Base-by-base conservation (phyloP, 1,284 basidiomycete species). In the Sporisorium iseilematis-ciliati region DNA sequence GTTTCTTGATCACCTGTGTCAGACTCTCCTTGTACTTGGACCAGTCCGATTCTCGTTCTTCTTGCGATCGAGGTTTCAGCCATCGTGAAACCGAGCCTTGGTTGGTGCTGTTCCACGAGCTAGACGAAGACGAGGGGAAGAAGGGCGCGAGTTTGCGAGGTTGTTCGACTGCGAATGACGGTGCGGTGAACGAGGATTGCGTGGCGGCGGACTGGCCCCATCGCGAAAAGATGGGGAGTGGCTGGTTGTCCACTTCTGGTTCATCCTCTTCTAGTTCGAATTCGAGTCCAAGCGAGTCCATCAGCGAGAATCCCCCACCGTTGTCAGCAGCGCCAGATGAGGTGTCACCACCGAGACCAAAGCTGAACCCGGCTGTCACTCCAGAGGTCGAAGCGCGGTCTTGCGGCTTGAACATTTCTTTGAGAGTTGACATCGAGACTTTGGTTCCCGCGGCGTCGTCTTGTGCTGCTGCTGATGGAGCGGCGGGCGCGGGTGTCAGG, bases 381-480 rank as follows among this genome's bases (percentile, higher is more conserved):
- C n/a, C 52, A 0, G 57, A 64, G 0, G 20, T 10, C 18, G 57
- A 57, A 7, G 41, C 20, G 11, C 54, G 63, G 38, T 77, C 80
- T 42, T 82, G 67, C 18, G 82, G 80, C 56, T 71, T 71, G 67
- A 84, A 84, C 82, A 84, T 84, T 41, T 78, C 76, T 40, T 79
- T 84, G 25, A 84, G 61, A 7, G 65, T 75, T 16, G 67, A 67
- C 65, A 79, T 74, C 2, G 62, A 63, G 1, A 80, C 76, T 35
- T 54, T 50, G 6, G 55, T 61, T 6, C 59, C n/a, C n/a, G n/a
- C 67, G 7, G 31, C 23, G 4, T 43, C 46, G 14, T 12, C 66
- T 4, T 31, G 41, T 12, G 21, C n/a, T 1, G 46, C 23, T 12
- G 56, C 18, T 20, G 40, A 41, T 20, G 57, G 7, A 5, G 29